phyloP scores from a whole-genome alignment of 768 basidiomycete species.

The Trametes cubensis region DNA sequence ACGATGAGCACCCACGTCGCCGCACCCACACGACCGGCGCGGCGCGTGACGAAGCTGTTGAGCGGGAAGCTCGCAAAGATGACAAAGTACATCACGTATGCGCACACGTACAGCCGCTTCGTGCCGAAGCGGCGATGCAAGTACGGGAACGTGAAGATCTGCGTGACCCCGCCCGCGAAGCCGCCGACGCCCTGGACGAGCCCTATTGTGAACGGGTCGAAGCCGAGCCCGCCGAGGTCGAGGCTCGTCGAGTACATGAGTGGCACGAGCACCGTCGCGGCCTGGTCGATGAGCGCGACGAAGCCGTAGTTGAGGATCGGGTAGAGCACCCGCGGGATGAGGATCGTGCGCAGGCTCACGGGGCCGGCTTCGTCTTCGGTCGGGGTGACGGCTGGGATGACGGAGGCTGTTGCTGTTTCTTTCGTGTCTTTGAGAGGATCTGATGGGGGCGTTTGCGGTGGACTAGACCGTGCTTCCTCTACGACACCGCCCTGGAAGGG shows the following conservation, averaged over 20 bases:
- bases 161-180: slow-evolving; percentile 35
- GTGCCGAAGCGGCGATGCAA: slow-evolving; percentile 36
- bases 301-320: slow-evolving; percentile 43
- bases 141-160: slow-evolving; percentile 38
- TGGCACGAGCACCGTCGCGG: slow-evolving; percentile 39
- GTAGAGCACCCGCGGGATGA: slow-evolving; percentile 34
- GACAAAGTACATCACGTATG: slow-evolving; percentile 33
- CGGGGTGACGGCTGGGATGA: background rate
- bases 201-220: slow-evolving; percentile 41
- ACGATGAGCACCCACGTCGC: slow-evolving; percentile 35
- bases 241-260: slow-evolving; percentile 44
- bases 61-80: slow-evolving; percentile 38
- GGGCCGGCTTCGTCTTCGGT: background rate
- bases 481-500: background rate
- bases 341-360: slow-evolving; percentile 31
- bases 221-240: slow-evolving; percentile 41
- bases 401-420: background rate
- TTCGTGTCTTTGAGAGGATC: background rate
- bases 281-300: slow-evolving; percentile 41
- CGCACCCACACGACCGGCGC: slow-evolving; percentile 28
- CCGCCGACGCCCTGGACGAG: slow-evolving; percentile 40
- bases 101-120: slow-evolving; percentile 35
- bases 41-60: slow-evolving; percentile 32
- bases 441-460: background rate
- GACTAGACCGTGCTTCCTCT: background rate